These are phyloP conservation scores for Gelatoporia subvermispora DNA, from an alignment of 768 basidiomycete species.

Conservation along the genomic window DNA sequence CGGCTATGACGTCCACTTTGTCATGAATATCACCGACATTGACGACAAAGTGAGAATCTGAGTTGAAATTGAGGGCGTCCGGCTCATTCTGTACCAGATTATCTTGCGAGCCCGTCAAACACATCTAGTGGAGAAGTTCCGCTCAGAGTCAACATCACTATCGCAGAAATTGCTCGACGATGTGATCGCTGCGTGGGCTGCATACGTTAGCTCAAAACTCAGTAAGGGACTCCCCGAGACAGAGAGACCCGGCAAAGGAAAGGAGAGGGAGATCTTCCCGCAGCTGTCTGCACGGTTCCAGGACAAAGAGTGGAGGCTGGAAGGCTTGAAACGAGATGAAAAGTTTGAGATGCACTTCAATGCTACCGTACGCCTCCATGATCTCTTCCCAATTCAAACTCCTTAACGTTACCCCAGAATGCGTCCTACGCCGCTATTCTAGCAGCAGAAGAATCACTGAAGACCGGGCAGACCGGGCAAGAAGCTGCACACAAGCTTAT, in stretches of 20 bases:
- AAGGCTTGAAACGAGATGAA: conserved; percentile 74
- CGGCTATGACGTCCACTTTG: conserved; percentile 95
- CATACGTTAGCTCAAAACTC: conserved; percentile 60
- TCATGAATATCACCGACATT: conserved; percentile 99
- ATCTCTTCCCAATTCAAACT: not conserved
- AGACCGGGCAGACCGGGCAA: conserved; percentile 33
- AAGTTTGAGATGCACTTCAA: conserved; percentile 89
- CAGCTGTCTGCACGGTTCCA: conserved; percentile 39
- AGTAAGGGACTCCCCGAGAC: conserved; percentile 54
- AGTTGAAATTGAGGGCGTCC: not conserved
- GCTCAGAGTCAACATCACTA: conserved; percentile 47
- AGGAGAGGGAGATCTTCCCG: conserved; percentile 51
- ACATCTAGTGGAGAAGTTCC: conserved; percentile 62
- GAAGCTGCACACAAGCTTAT: conserved; percentile 56
- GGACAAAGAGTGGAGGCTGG: conserved; percentile 62
- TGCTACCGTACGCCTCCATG: conserved; percentile 54
- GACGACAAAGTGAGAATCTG: conserved; percentile 87
- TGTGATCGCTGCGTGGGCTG: conserved; percentile 59
- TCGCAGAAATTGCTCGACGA: conserved; percentile 52
- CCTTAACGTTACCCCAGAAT: conserved; percentile 28
- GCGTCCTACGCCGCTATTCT: conserved; percentile 50
- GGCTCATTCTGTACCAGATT: conserved; percentile 54
- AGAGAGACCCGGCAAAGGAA: conserved; percentile 43
- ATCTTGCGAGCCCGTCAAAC: conserved; percentile 86
- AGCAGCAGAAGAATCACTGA: conserved; percentile 40